phyloP scores from a whole-genome alignment of 78 protist species.

The Polysphondylium violaceum region DNA sequence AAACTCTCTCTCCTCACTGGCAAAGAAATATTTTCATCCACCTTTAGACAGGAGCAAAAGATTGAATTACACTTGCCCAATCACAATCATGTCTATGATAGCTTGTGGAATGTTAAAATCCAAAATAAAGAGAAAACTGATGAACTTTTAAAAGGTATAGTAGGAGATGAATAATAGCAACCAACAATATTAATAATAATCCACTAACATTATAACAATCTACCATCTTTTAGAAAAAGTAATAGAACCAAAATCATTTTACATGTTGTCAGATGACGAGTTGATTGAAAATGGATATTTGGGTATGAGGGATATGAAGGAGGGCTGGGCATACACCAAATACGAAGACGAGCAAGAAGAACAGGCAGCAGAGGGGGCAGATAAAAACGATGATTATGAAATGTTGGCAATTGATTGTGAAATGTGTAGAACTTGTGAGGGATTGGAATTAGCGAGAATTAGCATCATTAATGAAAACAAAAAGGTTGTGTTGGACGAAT shows the following conservation, averaged over 20 bases:
- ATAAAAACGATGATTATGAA: not conserved
- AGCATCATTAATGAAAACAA: slow-evolving; percentile 85
- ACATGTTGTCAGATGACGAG: slow-evolving; percentile 43
- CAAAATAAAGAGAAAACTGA: not conserved
- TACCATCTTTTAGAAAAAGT: not conserved
- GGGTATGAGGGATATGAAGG: not conserved
- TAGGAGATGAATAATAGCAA: too few species aligned
- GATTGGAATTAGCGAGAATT: slow-evolving; percentile 89
- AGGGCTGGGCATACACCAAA: slow-evolving; percentile 15
- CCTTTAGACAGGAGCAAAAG: not conserved
- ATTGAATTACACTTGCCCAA: slow-evolving; percentile 1
- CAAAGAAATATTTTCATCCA: slow-evolving; percentile 2
- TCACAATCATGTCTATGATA: slow-evolving; percentile 23
- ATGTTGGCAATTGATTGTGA: slow-evolving; percentile 90
- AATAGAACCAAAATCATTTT: slow-evolving; percentile 35
- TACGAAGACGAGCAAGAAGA: not conserved
- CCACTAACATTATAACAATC: not conserved
- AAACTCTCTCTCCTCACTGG: slow-evolving; percentile 13
- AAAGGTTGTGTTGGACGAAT: slow-evolving; percentile 58
- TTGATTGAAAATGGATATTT: slow-evolving; percentile 63
- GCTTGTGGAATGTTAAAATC: slow-evolving; percentile 9
- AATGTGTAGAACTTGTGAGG: slow-evolving; percentile 85
- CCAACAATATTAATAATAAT: not conserved
- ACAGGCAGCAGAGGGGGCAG: not conserved
- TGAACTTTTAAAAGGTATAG: not conserved